Evolutionary conservation across 73 alveolate genomes (phyloP).

Genomic region (Tetrahymena thermophila): DNA sequence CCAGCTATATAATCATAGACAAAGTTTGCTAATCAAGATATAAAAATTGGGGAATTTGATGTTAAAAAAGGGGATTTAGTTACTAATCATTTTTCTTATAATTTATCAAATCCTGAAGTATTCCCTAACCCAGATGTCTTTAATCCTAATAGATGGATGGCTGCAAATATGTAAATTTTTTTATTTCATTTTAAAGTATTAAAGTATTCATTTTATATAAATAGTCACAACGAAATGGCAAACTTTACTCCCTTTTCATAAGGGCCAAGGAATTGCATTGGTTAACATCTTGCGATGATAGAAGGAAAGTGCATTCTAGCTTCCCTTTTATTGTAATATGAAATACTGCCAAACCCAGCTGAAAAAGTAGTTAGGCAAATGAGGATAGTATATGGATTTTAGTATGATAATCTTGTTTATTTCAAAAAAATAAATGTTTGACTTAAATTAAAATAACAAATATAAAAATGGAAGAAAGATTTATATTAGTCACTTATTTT

Average conservation of each 20-base stretch:
- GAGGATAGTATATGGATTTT: too few relatives aligned
- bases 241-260: conserved; percentile 11
- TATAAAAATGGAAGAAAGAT: too few relatives aligned
- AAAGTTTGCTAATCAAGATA: conserved; percentile 5
- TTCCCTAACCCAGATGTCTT: conserved; percentile 5
- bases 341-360: background rate
- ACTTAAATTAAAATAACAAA: too few relatives aligned
- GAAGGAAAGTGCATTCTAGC: conserved; percentile 13
- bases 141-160: conserved; percentile 30
- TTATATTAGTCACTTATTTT: too few relatives aligned
- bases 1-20: background rate
- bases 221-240: background rate
- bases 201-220: background rate
- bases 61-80: too few relatives aligned
- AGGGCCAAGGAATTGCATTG: conserved; percentile 22
- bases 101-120: background rate
- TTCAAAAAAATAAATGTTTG: too few relatives aligned
- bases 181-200: background rate
- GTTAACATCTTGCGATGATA: conserved; percentile 9
- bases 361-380: too few relatives aligned
- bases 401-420: too few relatives aligned
- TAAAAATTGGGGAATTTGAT: conserved; percentile 1
- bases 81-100: too few relatives aligned
- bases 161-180: background rate
- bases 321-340: background rate